Percentiles rank a stretch among this genome's conserved stretches.
Conservation (phyloP, 208 protist species). For the Trypanosoma congolense region DNA sequence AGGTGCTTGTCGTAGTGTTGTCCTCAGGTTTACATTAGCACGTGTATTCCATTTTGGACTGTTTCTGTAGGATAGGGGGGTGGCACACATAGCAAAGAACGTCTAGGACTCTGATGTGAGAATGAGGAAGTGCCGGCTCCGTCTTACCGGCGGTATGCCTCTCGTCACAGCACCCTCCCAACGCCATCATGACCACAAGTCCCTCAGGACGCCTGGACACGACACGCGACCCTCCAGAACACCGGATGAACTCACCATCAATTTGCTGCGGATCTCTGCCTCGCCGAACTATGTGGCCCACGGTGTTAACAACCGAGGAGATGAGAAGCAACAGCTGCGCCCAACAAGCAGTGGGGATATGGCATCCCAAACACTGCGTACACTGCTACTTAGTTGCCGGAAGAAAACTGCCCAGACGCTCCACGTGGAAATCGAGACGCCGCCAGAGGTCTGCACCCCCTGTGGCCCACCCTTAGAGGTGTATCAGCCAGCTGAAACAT, state of each 20-base stretch:
- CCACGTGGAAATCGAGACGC: not conserved
- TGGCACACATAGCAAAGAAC: too few relatives aligned
- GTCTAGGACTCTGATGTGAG: not conserved
- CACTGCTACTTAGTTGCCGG: slow-evolving; percentile 12
- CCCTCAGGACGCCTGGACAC: not conserved
- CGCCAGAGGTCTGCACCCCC: not conserved
- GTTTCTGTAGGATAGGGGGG: too few relatives aligned
- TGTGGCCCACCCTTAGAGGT: not conserved
- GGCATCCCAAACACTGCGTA: slow-evolving; percentile 1
- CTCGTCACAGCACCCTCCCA: not conserved
- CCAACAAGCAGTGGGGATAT: not conserved
- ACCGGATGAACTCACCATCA: not conserved
- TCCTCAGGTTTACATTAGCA: too few relatives aligned
- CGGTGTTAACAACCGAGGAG: not conserved
- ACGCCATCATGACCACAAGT: not conserved
- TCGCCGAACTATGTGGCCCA: not conserved
- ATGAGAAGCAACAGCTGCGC: slow-evolving; percentile 1
- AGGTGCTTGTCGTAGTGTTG: too few relatives aligned
- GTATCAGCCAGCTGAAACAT: slow-evolving; percentile 5
- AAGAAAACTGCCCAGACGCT: not conserved
- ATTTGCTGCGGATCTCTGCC: not conserved
- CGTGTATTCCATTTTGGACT: too few relatives aligned
- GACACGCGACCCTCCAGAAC: not conserved
- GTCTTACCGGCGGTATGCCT: not conserved
- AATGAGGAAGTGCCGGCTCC: not conserved